These are phyloP conservation scores for Bipolaris oryzae DNA, from an alignment of 2,329 filamentous ascomycete genomes.

Conservation along the genomic window DNA sequence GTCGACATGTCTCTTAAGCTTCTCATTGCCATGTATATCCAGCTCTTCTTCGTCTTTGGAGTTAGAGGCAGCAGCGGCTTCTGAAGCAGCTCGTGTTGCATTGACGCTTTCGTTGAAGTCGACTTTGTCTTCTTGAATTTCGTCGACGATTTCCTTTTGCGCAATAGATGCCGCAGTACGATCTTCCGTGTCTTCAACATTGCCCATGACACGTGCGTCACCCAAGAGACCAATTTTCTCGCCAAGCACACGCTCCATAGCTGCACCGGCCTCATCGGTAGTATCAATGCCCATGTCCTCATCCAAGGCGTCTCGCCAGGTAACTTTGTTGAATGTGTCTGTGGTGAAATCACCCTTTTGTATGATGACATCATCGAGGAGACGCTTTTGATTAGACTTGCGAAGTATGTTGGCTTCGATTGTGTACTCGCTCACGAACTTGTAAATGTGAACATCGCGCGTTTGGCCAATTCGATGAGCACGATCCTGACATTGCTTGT, in stretches of 20 bases:
- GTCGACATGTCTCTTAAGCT: slow-evolving; percentile 38
- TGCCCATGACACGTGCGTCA: slow-evolving; percentile 74
- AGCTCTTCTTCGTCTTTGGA: slow-evolving; percentile 24
- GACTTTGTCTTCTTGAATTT: slow-evolving; percentile 53
- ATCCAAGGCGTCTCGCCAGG: slow-evolving; percentile 71
- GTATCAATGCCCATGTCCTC: slow-evolving; percentile 50
- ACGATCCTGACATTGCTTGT: slow-evolving; percentile 97
- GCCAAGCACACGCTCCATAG: slow-evolving; percentile 84
- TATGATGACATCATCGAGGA: slow-evolving; percentile 97
- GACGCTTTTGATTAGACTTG: slow-evolving; percentile 95
- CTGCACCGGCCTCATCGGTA: slow-evolving; percentile 73
- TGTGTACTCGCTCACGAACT: slow-evolving; percentile 65
- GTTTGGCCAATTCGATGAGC: slow-evolving; percentile 98
- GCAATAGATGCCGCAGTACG: slow-evolving; percentile 85
- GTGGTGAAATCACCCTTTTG: slow-evolving; percentile 98
- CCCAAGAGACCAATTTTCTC: slow-evolving; percentile 64
- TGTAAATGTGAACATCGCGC: slow-evolving; percentile 96
- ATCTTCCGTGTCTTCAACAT: slow-evolving; percentile 91
- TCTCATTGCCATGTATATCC: slow-evolving; percentile 25
- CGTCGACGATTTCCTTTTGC: slow-evolving; percentile 80
- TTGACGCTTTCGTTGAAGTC: slow-evolving; percentile 45
- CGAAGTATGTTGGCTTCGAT: slow-evolving; percentile 98
- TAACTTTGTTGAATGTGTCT: slow-evolving; percentile 85
- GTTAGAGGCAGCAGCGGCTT: slow-evolving; percentile 16
- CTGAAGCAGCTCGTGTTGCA: slow-evolving; percentile 33